Percentiles rank a stretch among this genome's conserved stretches.
These are phyloP conservation scores for Diutina sp. DNA, from an alignment of 1,139 yeast genomes.

Conservation along the genomic window DNA sequence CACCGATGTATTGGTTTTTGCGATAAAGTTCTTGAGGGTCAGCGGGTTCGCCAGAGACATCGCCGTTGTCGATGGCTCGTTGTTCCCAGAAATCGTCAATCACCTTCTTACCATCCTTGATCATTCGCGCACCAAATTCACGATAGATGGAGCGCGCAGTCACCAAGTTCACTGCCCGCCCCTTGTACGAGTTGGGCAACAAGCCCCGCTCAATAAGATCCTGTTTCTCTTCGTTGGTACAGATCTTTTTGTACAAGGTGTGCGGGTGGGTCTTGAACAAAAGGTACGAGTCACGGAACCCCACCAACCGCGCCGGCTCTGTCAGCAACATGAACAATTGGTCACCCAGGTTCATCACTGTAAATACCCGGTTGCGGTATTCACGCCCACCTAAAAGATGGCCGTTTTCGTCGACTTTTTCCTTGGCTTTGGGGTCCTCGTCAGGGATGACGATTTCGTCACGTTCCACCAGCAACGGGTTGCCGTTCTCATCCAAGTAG, in stretches of 20 bases:
- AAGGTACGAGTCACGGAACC: conserved; percentile 86
- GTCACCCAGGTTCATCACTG: conserved; percentile 61
- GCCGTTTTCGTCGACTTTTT: conserved; percentile 61
- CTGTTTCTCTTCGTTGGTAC: conserved; percentile 68
- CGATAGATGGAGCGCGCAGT: conserved; percentile 83
- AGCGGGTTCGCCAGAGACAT: conserved; percentile 68
- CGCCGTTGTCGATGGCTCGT: conserved; percentile 58
- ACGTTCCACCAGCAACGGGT: conserved; percentile 41
- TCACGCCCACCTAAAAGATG: conserved; percentile 62
- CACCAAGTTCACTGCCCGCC: conserved; percentile 68
- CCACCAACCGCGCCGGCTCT: conserved; percentile 91
- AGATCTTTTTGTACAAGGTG: conserved; percentile 57
- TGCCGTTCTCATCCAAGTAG: conserved; percentile 36
- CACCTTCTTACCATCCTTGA: conserved; percentile 70
- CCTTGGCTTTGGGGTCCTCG: conserved; percentile 70
- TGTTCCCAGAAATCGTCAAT: conserved; percentile 86
- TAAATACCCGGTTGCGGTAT: conserved; percentile 73
- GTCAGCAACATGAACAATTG: conserved; percentile 82
- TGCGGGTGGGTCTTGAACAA: conserved; percentile 75
- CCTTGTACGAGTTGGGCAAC: conserved; percentile 84
- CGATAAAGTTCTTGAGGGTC: conserved; percentile 32
- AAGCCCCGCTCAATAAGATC: conserved; percentile 73
- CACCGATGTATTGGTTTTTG: neutral
- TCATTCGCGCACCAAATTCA: conserved; percentile 83
- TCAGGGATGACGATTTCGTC: conserved; percentile 73